Evolutionary conservation across 768 basidiomycete species (phyloP).

Genomic region (Peribolospora kevripleyi): DNA sequence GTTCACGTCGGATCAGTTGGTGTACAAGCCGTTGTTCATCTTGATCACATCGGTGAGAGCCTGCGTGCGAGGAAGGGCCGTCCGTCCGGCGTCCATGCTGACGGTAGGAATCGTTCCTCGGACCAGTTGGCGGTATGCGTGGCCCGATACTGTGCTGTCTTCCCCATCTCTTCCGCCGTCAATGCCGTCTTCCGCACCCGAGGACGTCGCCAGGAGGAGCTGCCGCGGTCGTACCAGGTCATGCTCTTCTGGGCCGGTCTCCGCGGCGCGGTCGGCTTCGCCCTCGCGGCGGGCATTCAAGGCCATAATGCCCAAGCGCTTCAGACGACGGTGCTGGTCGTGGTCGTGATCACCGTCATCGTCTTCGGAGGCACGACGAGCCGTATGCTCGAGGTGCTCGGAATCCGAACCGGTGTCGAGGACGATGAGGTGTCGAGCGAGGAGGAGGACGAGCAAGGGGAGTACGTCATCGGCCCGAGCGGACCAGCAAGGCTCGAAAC

Average conservation of each 20-base stretch:
- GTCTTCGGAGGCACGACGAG: conserved; percentile 93
- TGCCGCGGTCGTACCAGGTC: conserved; percentile 97
- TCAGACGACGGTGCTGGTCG: conserved; percentile 77
- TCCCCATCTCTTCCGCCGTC: conserved; percentile 82
- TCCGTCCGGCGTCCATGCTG: background rate
- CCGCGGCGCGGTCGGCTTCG: conserved; percentile 89
- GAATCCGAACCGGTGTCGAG: conserved; percentile 81
- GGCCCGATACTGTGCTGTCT: conserved; percentile 84
- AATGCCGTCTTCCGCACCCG: conserved; percentile 73
- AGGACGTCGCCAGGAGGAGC: conserved; percentile 64
- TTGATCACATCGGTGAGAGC: conserved; percentile 45
- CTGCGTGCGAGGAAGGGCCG: background rate
- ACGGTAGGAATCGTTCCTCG: background rate
- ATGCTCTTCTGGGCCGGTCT: conserved; percentile 99
- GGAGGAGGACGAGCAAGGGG: conserved; percentile 16
- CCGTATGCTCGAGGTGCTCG: conserved; percentile 88
- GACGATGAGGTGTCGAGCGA: conserved; percentile 32
- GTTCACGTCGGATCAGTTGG: conserved; percentile 70
- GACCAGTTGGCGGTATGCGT: conserved; percentile 54
- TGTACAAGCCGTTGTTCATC: conserved; percentile 83
- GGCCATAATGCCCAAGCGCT: conserved; percentile 80
- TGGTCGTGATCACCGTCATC: conserved; percentile 81
- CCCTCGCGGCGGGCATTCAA: conserved; percentile 82
- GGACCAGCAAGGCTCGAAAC: background rate
- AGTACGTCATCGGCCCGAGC: background rate